Evolutionary conservation across 345 rosid genomes (phyloP).

Genomic region (Conringia planisiliqua): DNA sequence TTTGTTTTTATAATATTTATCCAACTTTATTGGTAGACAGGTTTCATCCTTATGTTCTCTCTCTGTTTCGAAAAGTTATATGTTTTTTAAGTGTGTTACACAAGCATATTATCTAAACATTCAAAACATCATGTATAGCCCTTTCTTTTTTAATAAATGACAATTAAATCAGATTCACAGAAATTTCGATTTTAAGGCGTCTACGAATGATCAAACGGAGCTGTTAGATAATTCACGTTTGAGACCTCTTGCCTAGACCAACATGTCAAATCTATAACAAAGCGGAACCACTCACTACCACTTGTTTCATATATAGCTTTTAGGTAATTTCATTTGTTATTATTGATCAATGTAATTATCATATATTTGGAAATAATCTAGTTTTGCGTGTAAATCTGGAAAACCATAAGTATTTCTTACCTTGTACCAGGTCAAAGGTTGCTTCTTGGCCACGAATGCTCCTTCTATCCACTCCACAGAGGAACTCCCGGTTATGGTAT

Average conservation of each 20-base stretch:
- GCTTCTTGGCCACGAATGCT: conserved; percentile 39
- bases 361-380: not conserved
- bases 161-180: too few relatives aligned
- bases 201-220: not conserved
- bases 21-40: not conserved
- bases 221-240: not conserved
- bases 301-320: not conserved
- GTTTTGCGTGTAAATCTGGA: not conserved
- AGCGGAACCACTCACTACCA: not conserved
- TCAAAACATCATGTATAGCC: not conserved
- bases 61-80: not conserved
- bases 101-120: not conserved
- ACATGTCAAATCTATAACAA: too few relatives aligned
- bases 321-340: not conserved
- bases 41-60: not conserved
- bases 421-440: conserved; percentile 80
- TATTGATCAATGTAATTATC: not conserved
- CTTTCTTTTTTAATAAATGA: too few relatives aligned
- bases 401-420: conserved; percentile 46
- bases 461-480: conserved; percentile 54
- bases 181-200: not conserved
- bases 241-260: not conserved
- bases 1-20: not conserved
- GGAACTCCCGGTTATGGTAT: conserved; percentile 41
- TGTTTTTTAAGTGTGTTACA: not conserved